Evolutionary conservation across 2,329 filamentous ascomycete species (phyloP).

Genomic region (Fusarium annulatum): DNA sequence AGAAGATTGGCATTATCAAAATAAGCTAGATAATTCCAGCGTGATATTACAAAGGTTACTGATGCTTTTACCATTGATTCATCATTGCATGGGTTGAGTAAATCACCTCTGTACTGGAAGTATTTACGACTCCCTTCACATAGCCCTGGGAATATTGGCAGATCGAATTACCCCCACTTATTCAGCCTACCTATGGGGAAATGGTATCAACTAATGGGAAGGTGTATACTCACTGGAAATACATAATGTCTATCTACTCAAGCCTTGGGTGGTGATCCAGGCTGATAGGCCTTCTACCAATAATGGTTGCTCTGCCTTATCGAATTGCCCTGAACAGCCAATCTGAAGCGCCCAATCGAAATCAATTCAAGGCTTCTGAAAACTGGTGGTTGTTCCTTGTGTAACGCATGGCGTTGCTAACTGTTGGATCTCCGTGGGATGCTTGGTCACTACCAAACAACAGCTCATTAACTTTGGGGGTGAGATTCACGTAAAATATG

Average conservation of each 20-base stretch:
- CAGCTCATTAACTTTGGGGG: not conserved
- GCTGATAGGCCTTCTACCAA: not conserved
- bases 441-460: not conserved
- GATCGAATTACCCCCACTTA: not conserved
- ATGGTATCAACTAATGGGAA: no score
- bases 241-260: not conserved
- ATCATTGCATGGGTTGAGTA: not conserved
- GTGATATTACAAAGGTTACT: not conserved
- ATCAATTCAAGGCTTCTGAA: rapidly evolving
- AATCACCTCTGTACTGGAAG: not conserved
- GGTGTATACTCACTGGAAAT: not conserved
- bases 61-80: not conserved
- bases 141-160: not conserved
- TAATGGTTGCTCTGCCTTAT: not conserved
- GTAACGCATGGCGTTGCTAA: not conserved
- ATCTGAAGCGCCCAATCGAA: not conserved
- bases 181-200: no score
- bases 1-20: not conserved
- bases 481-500: no score
- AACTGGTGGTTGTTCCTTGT: not conserved
- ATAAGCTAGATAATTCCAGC: not conserved
- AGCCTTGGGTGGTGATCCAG: not conserved
- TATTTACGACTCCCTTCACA: not conserved
- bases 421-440: not conserved
- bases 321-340: not conserved